These are phyloP conservation scores for Zasmidium citrigriseum DNA, from an alignment of 2,329 filamentous ascomycete genomes.

Conservation along the genomic window DNA sequence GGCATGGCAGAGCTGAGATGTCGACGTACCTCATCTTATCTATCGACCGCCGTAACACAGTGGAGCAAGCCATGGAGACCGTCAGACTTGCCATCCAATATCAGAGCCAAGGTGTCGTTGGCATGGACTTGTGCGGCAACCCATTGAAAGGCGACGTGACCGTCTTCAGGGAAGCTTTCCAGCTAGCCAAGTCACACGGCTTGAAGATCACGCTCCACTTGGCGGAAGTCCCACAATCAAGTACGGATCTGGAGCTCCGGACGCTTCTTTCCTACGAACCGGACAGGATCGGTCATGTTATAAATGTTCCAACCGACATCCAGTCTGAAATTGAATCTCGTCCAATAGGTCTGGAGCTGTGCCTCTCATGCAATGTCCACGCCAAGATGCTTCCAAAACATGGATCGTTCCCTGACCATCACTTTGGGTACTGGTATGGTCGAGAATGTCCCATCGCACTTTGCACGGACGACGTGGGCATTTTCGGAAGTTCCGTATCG, in stretches of 20 bases:
- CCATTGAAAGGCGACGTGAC: constrained; percentile 64
- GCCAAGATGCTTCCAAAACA: constrained; percentile 69
- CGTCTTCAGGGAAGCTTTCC: constrained; percentile 62
- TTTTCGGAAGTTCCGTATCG: constrained; percentile 74
- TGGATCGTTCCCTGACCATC: constrained; percentile 60
- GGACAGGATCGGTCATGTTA: constrained; percentile 74
- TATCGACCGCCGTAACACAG: constrained; percentile 66
- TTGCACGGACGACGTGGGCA: constrained; percentile 78
- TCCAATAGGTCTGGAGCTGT: constrained; percentile 70
- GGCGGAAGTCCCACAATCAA: constrained; percentile 65
- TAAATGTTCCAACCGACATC: constrained; percentile 66
- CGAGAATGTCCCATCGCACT: constrained; percentile 63
- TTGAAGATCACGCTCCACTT: constrained; percentile 75
- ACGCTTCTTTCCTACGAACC: constrained; percentile 67
- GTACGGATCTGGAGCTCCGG: constrained; percentile 60
- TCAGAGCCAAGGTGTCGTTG: constrained; percentile 58
- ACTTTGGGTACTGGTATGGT: constrained; percentile 73
- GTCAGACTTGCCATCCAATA: constrained; percentile 64
- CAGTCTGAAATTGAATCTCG: constrained; percentile 56
- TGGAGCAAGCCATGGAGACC: constrained; percentile 61
- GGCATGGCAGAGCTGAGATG: constrained; percentile 38
- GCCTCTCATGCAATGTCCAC: constrained; percentile 78
- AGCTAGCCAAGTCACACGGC: constrained; percentile 54
- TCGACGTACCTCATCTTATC: constrained; percentile 66
- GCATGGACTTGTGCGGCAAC: constrained; percentile 77